A percentile compares a stretch with the other conserved stretches of the same genome.
phyloP scores from a whole-genome alignment of 306 rosid species.

The Casuarina equisetifolia region DNA sequence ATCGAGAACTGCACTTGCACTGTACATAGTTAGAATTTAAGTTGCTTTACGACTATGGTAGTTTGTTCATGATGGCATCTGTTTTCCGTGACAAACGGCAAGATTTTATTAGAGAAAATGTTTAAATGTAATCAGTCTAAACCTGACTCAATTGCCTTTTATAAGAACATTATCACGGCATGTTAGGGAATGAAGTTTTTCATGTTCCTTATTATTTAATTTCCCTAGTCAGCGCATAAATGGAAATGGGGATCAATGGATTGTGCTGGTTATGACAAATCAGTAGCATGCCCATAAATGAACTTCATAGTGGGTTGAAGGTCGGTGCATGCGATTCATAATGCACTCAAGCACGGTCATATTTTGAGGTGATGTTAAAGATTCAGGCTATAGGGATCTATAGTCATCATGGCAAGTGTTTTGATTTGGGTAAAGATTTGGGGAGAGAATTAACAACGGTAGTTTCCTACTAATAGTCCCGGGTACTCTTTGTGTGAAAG shows the following conservation, averaged over 20 bases:
- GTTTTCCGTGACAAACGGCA: neutral
- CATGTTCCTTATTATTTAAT: too few relatives aligned
- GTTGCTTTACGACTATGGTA: neutral
- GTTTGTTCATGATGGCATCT: neutral
- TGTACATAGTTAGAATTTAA: neutral
- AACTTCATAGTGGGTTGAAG: neutral
- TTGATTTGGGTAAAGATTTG: too few relatives aligned
- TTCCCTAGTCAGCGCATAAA: too few relatives aligned
- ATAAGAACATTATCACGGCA: too few relatives aligned
- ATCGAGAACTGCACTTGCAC: too few relatives aligned
- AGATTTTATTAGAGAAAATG: neutral
- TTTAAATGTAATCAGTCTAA: neutral
- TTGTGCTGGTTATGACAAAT: too few relatives aligned
- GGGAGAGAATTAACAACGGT: too few relatives aligned
- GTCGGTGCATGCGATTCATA: slow-evolving; percentile 2
- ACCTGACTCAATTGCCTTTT: too few relatives aligned
- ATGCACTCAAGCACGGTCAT: neutral
- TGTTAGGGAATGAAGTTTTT: too few relatives aligned
- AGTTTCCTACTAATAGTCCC: too few relatives aligned
- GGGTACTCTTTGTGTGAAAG: too few relatives aligned
- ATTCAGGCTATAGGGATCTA: neutral
- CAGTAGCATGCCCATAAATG: neutral
- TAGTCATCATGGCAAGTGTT: neutral
- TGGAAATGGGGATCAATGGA: too few relatives aligned
- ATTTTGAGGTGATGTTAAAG: neutral